Percentiles rank a stretch among this genome's conserved stretches.
Evolutionary conservation across 495 filamentous ascomycete genomes (phyloP).

Genomic region (Aspergillus baeticus): DNA sequence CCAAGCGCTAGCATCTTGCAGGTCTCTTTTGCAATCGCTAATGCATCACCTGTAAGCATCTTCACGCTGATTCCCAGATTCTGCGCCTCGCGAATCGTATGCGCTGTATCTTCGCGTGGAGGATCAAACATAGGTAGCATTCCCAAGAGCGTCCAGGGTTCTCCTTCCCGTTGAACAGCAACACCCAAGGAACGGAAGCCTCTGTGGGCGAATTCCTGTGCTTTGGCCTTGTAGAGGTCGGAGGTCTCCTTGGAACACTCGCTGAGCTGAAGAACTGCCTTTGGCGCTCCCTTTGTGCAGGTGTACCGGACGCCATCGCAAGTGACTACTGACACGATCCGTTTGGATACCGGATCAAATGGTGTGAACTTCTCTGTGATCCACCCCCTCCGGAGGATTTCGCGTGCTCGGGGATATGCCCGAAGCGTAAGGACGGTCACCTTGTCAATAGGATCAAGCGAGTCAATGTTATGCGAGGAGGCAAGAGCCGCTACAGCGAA

Average conservation of each 20-base stretch:
- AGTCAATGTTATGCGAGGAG: constrained; percentile 72
- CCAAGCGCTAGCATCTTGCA: constrained; percentile 74
- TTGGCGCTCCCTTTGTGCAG: constrained; percentile 71
- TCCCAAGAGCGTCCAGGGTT: constrained; percentile 63
- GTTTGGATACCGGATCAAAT: constrained; percentile 74
- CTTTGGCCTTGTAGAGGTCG: constrained; percentile 61
- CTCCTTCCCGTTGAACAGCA: constrained; percentile 60
- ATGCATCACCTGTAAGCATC: constrained; percentile 74
- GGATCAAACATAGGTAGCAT: constrained; percentile 78
- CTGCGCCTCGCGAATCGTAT: constrained; percentile 71
- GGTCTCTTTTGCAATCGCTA: constrained; percentile 75
- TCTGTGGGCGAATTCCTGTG: constrained; percentile 69
- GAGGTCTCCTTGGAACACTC: constrained; percentile 60
- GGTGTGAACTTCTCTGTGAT: constrained; percentile 68
- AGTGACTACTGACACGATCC: constrained; percentile 61
- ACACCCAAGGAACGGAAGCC: constrained; percentile 76
- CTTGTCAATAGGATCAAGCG: constrained; percentile 72
- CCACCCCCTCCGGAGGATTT: constrained; percentile 65
- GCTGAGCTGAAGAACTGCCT: constrained; percentile 64
- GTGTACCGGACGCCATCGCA: constrained; percentile 63
- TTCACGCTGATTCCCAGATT: constrained; percentile 71
- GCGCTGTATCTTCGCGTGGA: constrained; percentile 72
- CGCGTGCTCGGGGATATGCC: constrained; percentile 63
- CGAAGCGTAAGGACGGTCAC: constrained; percentile 67
- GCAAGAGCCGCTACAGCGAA: constrained; percentile 70